Evolutionary conservation across 2,329 filamentous ascomycete species (phyloP).

Genomic region (Verticillium isaacii): DNA sequence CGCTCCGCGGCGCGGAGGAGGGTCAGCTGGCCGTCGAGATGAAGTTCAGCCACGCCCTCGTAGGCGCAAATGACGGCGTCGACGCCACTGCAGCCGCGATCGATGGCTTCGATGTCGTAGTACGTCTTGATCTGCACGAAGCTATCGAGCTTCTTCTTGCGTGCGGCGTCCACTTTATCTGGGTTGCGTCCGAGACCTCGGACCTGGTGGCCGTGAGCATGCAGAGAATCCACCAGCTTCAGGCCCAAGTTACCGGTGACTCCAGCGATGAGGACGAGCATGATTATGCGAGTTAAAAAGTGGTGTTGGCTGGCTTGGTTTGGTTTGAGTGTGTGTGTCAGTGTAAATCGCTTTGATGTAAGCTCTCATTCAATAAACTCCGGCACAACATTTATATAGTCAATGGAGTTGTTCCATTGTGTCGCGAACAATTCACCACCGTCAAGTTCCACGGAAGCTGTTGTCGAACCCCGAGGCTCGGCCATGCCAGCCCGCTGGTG

Average conservation of each 20-base stretch:
- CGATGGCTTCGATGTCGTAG: slow-evolving; percentile 4
- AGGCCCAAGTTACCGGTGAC: not conserved
- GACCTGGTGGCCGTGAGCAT: slow-evolving; percentile 1
- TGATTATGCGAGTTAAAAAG: not conserved
- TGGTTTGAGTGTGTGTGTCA: too few relatives aligned
- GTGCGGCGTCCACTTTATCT: not conserved
- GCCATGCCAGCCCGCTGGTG: too few relatives aligned
- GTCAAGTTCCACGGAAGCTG: too few relatives aligned
- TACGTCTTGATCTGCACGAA: not conserved
- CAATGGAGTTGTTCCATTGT: too few relatives aligned
- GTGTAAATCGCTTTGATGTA: too few relatives aligned
- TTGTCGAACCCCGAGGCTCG: too few relatives aligned
- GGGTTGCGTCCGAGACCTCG: not conserved
- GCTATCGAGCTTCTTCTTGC: not conserved
- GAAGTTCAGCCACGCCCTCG: slow-evolving; percentile 11
- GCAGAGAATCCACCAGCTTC: not conserved
- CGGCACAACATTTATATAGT: too few relatives aligned
- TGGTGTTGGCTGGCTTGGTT: too few relatives aligned
- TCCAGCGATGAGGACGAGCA: slow-evolving; percentile 1
- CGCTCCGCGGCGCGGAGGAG: slow-evolving; percentile 28
- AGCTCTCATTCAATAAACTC: too few relatives aligned
- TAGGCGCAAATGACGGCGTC: slow-evolving; percentile 17
- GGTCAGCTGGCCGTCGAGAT: slow-evolving; percentile 25
- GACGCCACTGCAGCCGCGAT: slow-evolving; percentile 4
- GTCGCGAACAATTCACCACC: too few relatives aligned